Evolutionary conservation across 2,329 filamentous ascomycete species (phyloP).

Genomic region (Immersiporthe knoxdaviesiana): DNA sequence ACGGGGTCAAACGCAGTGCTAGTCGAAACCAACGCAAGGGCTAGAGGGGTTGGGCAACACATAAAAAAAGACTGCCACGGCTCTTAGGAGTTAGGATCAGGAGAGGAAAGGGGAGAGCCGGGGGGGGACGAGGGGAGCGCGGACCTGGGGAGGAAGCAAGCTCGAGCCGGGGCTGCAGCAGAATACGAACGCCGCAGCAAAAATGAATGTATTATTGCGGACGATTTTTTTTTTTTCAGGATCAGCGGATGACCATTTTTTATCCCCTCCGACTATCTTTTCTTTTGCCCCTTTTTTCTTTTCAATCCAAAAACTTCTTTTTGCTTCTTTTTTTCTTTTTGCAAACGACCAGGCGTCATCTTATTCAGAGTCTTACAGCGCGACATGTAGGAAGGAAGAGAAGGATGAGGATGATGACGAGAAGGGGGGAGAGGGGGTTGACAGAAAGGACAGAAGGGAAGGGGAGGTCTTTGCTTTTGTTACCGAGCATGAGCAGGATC

Average conservation of each 20-base stretch:
- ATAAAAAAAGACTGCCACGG: neutral
- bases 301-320: slow-evolving; percentile 4
- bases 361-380: slow-evolving; percentile 8
- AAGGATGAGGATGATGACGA: neutral
- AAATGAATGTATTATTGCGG: slow-evolving; percentile 9
- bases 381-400: neutral
- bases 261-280: too few relatives aligned
- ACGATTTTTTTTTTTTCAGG: slow-evolving; percentile 5
- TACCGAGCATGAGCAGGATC: slow-evolving; percentile 3
- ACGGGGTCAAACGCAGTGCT: neutral
- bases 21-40: neutral
- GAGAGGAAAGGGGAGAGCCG: too few relatives aligned
- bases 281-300: neutral
- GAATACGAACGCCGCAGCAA: neutral
- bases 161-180: neutral
- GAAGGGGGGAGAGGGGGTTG: neutral
- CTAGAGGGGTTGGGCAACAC: too few relatives aligned
- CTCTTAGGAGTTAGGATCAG: too few relatives aligned
- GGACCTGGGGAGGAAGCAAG: neutral
- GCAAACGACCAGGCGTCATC: slow-evolving; percentile 20
- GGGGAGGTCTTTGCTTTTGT: neutral
- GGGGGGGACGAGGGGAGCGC: too few relatives aligned
- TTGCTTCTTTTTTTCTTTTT: neutral
- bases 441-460: neutral
- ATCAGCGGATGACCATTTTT: slow-evolving; percentile 13